phyloP scores from a whole-genome alignment of 805 yeast species.

The Kodamaea nitidulidarum region DNA sequence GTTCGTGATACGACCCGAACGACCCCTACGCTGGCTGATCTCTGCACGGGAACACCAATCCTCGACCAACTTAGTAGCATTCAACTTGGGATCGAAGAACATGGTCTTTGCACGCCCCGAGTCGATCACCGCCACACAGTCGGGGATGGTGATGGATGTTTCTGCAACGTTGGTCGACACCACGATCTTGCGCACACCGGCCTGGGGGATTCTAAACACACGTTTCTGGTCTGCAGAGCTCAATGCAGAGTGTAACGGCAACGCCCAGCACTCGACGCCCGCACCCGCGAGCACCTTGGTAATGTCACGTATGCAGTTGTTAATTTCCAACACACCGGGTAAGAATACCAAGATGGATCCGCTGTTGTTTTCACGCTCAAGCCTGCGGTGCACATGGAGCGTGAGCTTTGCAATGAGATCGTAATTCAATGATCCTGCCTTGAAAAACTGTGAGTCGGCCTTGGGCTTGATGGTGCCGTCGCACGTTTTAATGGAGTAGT shows the following conservation, averaged over 20 bases:
- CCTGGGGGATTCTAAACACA: slow-evolving; percentile 59
- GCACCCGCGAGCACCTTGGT: slow-evolving; percentile 13
- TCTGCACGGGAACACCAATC: slow-evolving; percentile 90
- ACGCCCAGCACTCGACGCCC: slow-evolving; percentile 29
- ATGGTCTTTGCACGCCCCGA: slow-evolving; percentile 80
- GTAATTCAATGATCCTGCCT: slow-evolving; percentile 67
- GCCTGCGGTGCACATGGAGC: slow-evolving; percentile 45
- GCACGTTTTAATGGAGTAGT: slow-evolving; percentile 47
- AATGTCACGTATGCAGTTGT: slow-evolving; percentile 50
- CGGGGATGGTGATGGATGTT: slow-evolving; percentile 94
- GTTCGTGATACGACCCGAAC: slow-evolving; percentile 91
- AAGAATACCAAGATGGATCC: slow-evolving; percentile 84
- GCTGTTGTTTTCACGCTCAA: slow-evolving; percentile 35
- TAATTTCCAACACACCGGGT: slow-evolving; percentile 90
- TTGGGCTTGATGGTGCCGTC: slow-evolving; percentile 50
- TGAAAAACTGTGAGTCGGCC: slow-evolving; percentile 63
- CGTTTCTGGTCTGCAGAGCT: slow-evolving; percentile 76
- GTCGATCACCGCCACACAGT: slow-evolving; percentile 88
- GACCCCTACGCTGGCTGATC: slow-evolving; percentile 86
- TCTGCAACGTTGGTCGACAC: slow-evolving; percentile 94
- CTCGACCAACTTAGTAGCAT: slow-evolving; percentile 70
- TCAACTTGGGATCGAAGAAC: slow-evolving; percentile 61
- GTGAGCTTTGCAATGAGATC: slow-evolving; percentile 63
- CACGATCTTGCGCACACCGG: slow-evolving; percentile 66
- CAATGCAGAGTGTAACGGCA: slow-evolving; percentile 88